Evolutionary conservation across 2,329 filamentous ascomycete species (phyloP), one percentile per base, ranked within the genome.

Genomic region (Talaromyces sp.): DNA sequence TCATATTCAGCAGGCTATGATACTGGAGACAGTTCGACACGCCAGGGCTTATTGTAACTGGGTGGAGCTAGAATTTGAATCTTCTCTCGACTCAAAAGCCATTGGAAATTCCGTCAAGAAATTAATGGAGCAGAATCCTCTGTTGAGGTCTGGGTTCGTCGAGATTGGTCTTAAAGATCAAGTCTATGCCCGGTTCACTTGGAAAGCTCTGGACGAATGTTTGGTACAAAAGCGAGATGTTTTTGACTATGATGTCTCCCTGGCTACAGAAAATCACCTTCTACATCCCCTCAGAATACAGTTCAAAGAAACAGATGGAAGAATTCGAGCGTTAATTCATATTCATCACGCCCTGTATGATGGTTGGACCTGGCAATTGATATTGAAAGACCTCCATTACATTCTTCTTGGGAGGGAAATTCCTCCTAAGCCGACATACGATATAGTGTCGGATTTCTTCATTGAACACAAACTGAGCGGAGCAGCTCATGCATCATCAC

Each of bases 291-390:
- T 92, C 13, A 73, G 69, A 14, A 72, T 91, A n/a, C 81, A 89
- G 54, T 71, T 91, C 1, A 61, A 61, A 11, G 44, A 58, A 47
- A 29, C 47, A 7, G 16, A 59, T 16, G 45, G 65, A 4, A 51
- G 57, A 43, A 49, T 66, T 2, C 63, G 66, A 29, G 54, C 70
- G 1, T 63, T 82, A 10, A 48, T 90, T 40, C 79, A 87, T 11
- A 76, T 95, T 0, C 91, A 96, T 66, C 92, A 97, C 71, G 86
- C 90, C 0, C 69, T 95, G 1, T 97, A 96, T 65, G 92, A 97
- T 70, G 92, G 91, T n/a, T 97, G 92, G 92, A 92, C 91, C 0
- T 81, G 91, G 65, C 88, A 96, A 47, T 76, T 93, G 27, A 71
- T 95, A 0, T 66, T 90, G 13, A 75, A 80, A 22, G 90, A 96